These are phyloP conservation scores for Ascobolus immersus DNA, from an alignment of 495 filamentous ascomycete genomes.

Conservation along the genomic window DNA sequence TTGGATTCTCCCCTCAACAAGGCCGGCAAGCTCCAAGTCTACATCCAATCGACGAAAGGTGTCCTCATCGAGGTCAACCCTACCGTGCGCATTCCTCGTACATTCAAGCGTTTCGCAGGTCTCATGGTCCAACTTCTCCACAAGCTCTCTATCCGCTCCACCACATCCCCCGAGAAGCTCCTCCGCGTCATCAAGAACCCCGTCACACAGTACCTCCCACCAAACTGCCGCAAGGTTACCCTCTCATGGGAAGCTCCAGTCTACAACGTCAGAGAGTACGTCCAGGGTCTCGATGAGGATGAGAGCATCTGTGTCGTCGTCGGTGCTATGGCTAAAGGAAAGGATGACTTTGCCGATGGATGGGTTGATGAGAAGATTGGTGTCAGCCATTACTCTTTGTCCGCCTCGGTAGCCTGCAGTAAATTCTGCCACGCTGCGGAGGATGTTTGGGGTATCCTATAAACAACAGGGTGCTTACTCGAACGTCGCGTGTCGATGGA, in stretches of 20 bases:
- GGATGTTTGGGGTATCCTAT: slow-evolving; percentile 86
- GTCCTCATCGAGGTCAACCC: slow-evolving; percentile 95
- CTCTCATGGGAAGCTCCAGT: slow-evolving; percentile 75
- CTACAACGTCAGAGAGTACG: slow-evolving; percentile 67
- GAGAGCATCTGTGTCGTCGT: slow-evolving; percentile 96
- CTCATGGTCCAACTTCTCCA: slow-evolving; percentile 98
- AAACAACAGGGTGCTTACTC: slow-evolving; percentile 15
- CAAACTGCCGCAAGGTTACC: slow-evolving; percentile 92
- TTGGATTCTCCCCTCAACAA: slow-evolving; percentile 98
- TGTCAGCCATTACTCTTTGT: slow-evolving; percentile 92
- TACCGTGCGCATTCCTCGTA: slow-evolving; percentile 83
- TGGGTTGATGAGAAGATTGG: slow-evolving; percentile 92
- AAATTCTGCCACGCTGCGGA: slow-evolving; percentile 98
- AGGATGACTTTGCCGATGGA: slow-evolving; percentile 79
- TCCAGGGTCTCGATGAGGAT: slow-evolving; percentile 45
- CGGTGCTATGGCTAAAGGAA: slow-evolving; percentile 91
- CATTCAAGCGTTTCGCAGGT: slow-evolving; percentile 95
- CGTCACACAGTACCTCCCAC: slow-evolving; percentile 84
- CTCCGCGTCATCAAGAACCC: slow-evolving; percentile 94
- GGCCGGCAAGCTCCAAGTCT: slow-evolving; percentile 88
- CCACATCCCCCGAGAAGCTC: slow-evolving; percentile 87
- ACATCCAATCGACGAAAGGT: slow-evolving; percentile 89
- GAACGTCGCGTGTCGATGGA: no score
- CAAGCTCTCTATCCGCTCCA: slow-evolving; percentile 80
- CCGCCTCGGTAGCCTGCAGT: slow-evolving; percentile 90